Conservation (phyloP, 139 green algal genomes). For the Microglena sp. region DNA sequence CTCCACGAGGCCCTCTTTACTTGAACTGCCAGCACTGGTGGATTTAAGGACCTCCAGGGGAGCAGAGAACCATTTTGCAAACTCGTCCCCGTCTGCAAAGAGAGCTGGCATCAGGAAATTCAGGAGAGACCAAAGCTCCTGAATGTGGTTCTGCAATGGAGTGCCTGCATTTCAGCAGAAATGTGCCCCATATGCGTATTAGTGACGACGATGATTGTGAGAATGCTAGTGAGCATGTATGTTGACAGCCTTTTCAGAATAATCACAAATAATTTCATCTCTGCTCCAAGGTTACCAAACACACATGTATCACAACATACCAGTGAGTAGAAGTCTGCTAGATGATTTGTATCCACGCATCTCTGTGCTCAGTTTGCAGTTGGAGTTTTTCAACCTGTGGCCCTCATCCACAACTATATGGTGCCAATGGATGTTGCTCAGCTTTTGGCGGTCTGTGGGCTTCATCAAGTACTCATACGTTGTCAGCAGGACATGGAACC, state of each 20-base stretch:
- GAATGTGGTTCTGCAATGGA: conserved; percentile 53
- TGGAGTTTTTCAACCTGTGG: conserved; percentile 91
- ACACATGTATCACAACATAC: too few species aligned
- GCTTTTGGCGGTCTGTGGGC: conserved; percentile 31
- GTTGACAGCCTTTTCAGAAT: too few species aligned
- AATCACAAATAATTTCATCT: too few species aligned
- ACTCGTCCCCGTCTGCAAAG: conserved; percentile 69
- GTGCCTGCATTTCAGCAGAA: conserved; percentile 22
- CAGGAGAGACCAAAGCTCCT: conserved; percentile 91
- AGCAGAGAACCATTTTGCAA: conserved; percentile 20
- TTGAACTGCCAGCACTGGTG: too few species aligned
- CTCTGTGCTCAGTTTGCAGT: conserved; percentile 60
- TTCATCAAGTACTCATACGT: conserved; percentile 98
- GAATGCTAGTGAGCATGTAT: too few species aligned
- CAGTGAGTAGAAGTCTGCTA: conserved; percentile 59
- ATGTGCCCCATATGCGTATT: too few species aligned
- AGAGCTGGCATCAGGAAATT: conserved; percentile 88
- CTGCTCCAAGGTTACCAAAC: too few species aligned
- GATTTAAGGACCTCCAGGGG: conserved; percentile 23
- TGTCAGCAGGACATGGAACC: conserved; percentile 97
- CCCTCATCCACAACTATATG: conserved; percentile 83
- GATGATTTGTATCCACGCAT: conserved; percentile 20
- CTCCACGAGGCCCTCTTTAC: too few species aligned
- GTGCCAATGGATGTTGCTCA: conserved; percentile 35
- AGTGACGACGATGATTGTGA: too few species aligned